Base-by-base conservation (phyloP, 2,329 filamentous ascomycete genomes). In the Dothistroma septosporum region DNA sequence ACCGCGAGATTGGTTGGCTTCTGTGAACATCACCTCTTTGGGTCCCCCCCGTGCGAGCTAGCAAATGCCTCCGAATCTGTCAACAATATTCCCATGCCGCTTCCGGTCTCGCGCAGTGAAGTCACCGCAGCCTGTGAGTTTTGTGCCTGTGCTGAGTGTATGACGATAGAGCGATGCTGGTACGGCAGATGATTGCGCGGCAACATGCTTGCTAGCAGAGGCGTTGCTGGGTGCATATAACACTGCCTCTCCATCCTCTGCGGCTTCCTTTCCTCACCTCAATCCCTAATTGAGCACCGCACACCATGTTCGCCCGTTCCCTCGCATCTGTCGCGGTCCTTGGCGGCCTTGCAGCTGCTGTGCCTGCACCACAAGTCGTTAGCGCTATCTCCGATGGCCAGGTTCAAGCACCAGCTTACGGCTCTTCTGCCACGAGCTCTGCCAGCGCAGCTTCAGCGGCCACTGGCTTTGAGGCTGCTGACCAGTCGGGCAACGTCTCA, bases 221-320 rank as follows among this genome's bases (percentile, higher is more conserved):
- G 24, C 41, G 22, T 55, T 53, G 11, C 59, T 60, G 19, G 50
- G 56, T 19, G 44, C 60, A 24, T 10, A n/a, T 31, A 22, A 59
- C 22, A 24, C 9, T 32, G 10, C 37, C 24, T 49, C 12, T 28
- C 32, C 4, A 21, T 47, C 48, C 57, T 46, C 32, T 8, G 11
- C 33, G 0, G 21, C 22, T 3, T 53, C 22, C 14, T 35, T 33
- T 53, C 56, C 19, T 50, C 46, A 55, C 46, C 53, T 44, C 57
- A 54, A 35, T 46, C 50, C 22, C 2, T 14, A 2, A 2, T 24
- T 49, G 37, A 31, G 28, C 44, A 41, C 24, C 21, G n/a, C 22
- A 21, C 46, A 48, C 47, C 46, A 78, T 78, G 76, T 67, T 76
- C 47, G 68, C 67, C 64, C 76, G 67, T 67, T 70, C 69, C 22